Evolutionary conservation across 192 early-diverging fungal species (phyloP), one percentile per base, ranked within the genome.

Genomic region (Mortierella hygrophila): DNA sequence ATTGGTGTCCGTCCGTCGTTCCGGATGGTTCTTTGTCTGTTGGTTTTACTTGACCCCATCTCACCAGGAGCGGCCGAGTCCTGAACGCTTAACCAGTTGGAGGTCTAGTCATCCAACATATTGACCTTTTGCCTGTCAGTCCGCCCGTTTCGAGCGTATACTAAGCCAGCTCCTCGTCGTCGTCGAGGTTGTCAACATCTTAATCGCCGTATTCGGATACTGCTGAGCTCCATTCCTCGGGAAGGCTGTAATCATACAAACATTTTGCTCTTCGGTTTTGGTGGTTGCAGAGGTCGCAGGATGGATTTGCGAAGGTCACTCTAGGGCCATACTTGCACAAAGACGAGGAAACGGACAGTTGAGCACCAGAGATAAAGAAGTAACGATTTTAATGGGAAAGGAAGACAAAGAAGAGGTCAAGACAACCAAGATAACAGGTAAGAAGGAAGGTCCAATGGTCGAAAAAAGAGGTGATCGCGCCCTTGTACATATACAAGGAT

Each of bases 1-100:
- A 21, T 90, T 89, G 42, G 88, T 80, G 8, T 88, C 84, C 2
- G 76, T 74, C 1, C 76, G 81, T 10, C 82, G 82, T 41, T 88
- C 84, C 21, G 84, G 84, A 23, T 86, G 81, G 23, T 69, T 83
- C 44, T 46, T 70, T 7, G 26, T 9, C 38, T 75, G 57, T 46
- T 70, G 0, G 70, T 29, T 6, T 26, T 75, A 13, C 71, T 6
- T 1, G 35, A 35, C 0, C 38, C 44, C 38, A 46, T 15, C 9
- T n/a, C 9, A 35, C n/a, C 70, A 32, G 74, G 35, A 26, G 74
- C 41, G 26, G 47, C 35, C 35, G 70, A 65, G 68, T 70, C 49
- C 18, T 20, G 21, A 1, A 47, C 26, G 23, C 75, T 75, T 15
- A 86, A 15, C 1, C 84, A 79, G n/a, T 49, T 73, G 2, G 84